phyloP scores from a whole-genome alignment of 2,329 filamentous ascomycete genomes.

The Nemania sp. region DNA sequence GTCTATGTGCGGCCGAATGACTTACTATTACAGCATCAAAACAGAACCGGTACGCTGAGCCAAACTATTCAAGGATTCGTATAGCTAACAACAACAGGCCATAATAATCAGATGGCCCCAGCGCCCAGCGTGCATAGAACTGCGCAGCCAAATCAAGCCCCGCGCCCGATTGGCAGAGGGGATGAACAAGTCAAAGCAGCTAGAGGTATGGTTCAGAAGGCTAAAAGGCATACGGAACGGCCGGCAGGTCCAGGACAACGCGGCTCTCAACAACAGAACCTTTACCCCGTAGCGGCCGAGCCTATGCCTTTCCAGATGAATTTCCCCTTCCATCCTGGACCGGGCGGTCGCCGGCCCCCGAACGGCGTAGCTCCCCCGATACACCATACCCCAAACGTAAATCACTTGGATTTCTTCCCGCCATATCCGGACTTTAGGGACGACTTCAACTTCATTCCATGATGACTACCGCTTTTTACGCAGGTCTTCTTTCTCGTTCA shows the following conservation, averaged over 20 bases:
- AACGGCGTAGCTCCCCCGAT: background rate
- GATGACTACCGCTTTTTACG: background rate
- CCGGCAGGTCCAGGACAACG: too few relatives aligned
- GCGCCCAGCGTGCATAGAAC: background rate
- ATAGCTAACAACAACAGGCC: conserved; percentile 11
- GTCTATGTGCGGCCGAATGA: background rate
- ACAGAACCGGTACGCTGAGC: conserved; percentile 2
- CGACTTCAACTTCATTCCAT: too few relatives aligned
- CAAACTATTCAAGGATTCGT: background rate
- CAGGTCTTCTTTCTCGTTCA: too few relatives aligned
- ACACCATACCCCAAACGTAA: background rate
- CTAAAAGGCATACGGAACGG: conserved; percentile 3
- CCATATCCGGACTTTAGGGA: too few relatives aligned
- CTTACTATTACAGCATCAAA: background rate
- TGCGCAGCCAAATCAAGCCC: background rate
- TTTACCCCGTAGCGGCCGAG: background rate
- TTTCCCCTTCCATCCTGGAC: conserved; percentile 3
- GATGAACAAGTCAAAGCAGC: conserved; percentile 1
- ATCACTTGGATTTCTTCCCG: background rate
- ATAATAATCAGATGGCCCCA: background rate
- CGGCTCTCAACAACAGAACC: background rate
- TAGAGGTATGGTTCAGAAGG: conserved; percentile 6
- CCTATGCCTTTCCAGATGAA: background rate
- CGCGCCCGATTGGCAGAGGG: background rate
- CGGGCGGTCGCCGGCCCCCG: background rate